Evolutionary conservation across 176 grass and related monocot genomes (phyloP), one percentile per base, ranked within the genome.

Genomic region (Dendrocalamus sinicus): DNA sequence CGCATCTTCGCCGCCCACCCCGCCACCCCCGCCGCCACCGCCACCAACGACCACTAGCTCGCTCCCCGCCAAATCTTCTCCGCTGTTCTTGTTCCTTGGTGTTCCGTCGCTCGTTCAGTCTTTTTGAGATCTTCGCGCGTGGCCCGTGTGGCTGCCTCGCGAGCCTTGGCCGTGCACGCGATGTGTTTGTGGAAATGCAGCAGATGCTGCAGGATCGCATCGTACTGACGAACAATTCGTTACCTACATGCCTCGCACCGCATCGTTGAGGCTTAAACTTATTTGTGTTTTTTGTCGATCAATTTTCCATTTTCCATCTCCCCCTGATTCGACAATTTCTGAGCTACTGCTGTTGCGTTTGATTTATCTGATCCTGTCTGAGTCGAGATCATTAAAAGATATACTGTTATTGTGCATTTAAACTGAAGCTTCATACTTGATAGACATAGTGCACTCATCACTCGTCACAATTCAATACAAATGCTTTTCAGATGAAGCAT

Each of bases 1-100:
- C 84, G 91, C 75, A 92, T 99, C 81, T 99, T 99, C 79, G 23
- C 81, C 81, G 76, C 70, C 1, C 69, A 85, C 88, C 90, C 89
- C 22, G n/a, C 80, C 23, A 14, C 19, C 53, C 32, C 74, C 12
- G 0, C 70, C 9, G 12, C 85, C 73, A 1, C 70, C 66, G 32
- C 51, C 44, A 6, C 55, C 44, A 64, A 82, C 9, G 68, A 73
- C 43, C 47, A 61, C 10, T 89, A 90, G 84, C 10, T 22, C 14
- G 26, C 2, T 65, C 20, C 4, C 13, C 4, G 12, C n/a, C 58
- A 4, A 68, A 12, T 24, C 20, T 26, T 11, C 3, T 1, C 45
- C 45, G 55, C 24, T 48, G 39, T 58, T 41, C 63, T 23, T n/a
- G 59, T n/a, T 44, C 20, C 2, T 0, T 19, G 54, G 16, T 47